These are phyloP conservation scores for Beauveria asiatica DNA, from an alignment of 2,329 filamentous ascomycete species.

Conservation along the genomic window DNA sequence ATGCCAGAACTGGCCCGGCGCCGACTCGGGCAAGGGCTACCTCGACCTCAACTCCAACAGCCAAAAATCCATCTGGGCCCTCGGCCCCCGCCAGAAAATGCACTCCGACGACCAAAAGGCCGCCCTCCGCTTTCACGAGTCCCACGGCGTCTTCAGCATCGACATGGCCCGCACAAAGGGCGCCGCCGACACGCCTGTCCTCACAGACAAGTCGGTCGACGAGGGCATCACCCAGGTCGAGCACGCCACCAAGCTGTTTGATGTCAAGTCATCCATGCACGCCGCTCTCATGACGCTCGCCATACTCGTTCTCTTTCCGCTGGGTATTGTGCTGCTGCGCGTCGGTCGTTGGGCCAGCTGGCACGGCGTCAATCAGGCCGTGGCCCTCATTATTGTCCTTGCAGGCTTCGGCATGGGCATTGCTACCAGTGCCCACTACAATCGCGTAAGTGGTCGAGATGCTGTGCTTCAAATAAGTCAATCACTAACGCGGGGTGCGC, in stretches of 20 bases:
- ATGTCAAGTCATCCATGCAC: conserved; percentile 35
- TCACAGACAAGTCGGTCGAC: conserved; percentile 25
- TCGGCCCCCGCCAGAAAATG: conserved; percentile 39
- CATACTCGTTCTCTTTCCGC: conserved; percentile 47
- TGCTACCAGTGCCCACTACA: conserved; percentile 42
- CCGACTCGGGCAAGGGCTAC: conserved; percentile 26
- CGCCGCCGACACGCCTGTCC: conserved; percentile 30
- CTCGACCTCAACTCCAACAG: conserved; percentile 41
- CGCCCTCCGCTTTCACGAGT: conserved; percentile 41
- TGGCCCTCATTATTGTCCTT: conserved; percentile 40
- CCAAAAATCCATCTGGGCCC: conserved; percentile 47
- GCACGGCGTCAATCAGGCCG: conserved; percentile 45
- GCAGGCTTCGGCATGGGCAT: conserved; percentile 45
- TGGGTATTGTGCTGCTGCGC: conserved; percentile 45
- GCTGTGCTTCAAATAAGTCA: neutral
- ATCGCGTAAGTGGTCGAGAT: conserved; percentile 38
- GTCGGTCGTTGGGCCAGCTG: conserved; percentile 42
- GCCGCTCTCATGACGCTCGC: conserved; percentile 46
- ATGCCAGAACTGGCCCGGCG: conserved; percentile 41
- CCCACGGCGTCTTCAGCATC: conserved; percentile 47
- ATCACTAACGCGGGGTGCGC: conserved; percentile 11
- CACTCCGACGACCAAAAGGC: conserved; percentile 34
- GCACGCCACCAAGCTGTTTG: conserved; percentile 22
- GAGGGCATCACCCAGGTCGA: conserved; percentile 28
- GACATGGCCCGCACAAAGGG: conserved; percentile 46